These are phyloP conservation scores for Candida piceae DNA, from an alignment of 805 yeast genomes.

Conservation along the genomic window DNA sequence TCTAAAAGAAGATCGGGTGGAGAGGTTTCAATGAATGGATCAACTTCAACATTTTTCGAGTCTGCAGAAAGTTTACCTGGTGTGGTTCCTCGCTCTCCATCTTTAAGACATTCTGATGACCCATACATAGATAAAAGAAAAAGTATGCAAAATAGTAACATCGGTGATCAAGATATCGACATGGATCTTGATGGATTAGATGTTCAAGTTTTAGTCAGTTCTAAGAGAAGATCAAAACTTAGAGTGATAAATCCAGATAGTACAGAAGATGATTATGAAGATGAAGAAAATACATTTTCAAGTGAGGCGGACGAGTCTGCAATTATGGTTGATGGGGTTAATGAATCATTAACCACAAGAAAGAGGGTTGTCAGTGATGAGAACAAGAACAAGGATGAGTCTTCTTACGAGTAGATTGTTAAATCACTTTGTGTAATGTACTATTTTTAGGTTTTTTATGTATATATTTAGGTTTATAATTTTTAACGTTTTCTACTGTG, in stretches of 20 bases:
- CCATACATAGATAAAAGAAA: no score
- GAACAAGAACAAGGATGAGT: conserved; percentile 11
- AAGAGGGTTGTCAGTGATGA: conserved; percentile 29
- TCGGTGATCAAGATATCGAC: conserved; percentile 31
- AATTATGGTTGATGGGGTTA: neutral
- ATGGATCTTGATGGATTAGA: conserved; percentile 48
- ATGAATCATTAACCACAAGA: conserved; percentile 13
- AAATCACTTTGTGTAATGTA: no score
- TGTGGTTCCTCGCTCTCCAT: conserved; percentile 5
- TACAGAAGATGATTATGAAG: neutral
- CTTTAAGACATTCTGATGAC: conserved; percentile 1
- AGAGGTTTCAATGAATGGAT: neutral
- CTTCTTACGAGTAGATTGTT: conserved; percentile 11
- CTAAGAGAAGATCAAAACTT: conserved; percentile 54
- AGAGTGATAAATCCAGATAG: conserved; percentile 60
- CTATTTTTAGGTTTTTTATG: no score
- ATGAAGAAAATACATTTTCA: no score
- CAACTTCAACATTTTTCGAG: conserved; percentile 13
- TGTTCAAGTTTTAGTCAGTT: conserved; percentile 68
- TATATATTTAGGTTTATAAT: no score
- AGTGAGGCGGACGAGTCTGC: conserved; percentile 2
- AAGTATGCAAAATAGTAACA: no score
- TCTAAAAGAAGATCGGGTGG: conserved; percentile 1
- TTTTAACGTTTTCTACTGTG: no score
- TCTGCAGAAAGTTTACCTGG: conserved; percentile 6